A percentile compares a stretch with the other conserved stretches of the same genome.
phyloP scores from a whole-genome alignment of 208 protist species.

The Trypanosoma boissoni region DNA sequence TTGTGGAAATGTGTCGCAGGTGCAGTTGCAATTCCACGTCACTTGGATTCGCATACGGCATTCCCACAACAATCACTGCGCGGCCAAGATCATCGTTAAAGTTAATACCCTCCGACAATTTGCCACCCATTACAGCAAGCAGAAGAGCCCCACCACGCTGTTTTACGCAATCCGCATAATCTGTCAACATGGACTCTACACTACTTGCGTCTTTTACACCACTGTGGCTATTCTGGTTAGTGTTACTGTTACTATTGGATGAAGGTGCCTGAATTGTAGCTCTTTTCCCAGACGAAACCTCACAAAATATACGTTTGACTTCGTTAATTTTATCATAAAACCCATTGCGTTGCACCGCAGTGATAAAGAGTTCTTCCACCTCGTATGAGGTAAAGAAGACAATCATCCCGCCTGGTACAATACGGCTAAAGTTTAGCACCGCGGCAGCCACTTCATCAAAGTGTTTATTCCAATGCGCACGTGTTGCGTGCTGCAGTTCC shows the following conservation, averaged over 20 bases:
- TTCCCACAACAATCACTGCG: slow-evolving; percentile 92
- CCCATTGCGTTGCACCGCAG: slow-evolving; percentile 33
- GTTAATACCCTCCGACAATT: slow-evolving; percentile 98
- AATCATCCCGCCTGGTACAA: slow-evolving; percentile 92
- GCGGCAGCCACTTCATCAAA: slow-evolving; percentile 64
- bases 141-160: slow-evolving; percentile 84
- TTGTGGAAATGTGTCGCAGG: slow-evolving; percentile 67
- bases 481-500: slow-evolving; percentile 50
- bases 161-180: slow-evolving; percentile 45
- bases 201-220: not conserved
- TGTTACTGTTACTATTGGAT: not conserved
- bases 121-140: slow-evolving; percentile 94
- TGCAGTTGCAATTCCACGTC: slow-evolving; percentile 90
- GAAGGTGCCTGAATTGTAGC: not conserved
- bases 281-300: slow-evolving; percentile 30
- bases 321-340: slow-evolving; percentile 66
- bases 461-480: slow-evolving; percentile 15
- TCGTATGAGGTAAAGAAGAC: slow-evolving; percentile 94
- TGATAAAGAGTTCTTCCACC: slow-evolving; percentile 61
- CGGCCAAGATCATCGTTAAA: slow-evolving; percentile 95
- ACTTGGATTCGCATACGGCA: slow-evolving; percentile 94
- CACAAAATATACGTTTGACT: slow-evolving; percentile 84
- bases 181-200: slow-evolving; percentile 42
- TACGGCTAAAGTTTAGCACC: slow-evolving; percentile 84
- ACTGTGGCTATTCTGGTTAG: not conserved